Evolutionary conservation across 1,284 basidiomycete species (phyloP).

Genomic region (Bjerkandera adusta): DNA sequence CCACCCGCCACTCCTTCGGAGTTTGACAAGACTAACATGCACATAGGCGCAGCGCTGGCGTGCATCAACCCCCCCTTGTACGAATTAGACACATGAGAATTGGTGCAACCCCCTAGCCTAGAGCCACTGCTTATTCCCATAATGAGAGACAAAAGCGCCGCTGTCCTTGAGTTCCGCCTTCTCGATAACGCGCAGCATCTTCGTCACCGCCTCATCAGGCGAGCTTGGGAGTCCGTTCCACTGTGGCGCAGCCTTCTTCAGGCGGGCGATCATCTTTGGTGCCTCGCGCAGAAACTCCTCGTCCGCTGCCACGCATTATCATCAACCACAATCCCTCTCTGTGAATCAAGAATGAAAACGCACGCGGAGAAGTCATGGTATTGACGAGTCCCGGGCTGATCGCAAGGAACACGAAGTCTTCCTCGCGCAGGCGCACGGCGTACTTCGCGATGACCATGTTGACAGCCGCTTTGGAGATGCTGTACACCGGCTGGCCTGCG

Average conservation of each 20-base stretch:
- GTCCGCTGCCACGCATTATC: slow-evolving; percentile 8
- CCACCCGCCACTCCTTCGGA: too few relatives aligned
- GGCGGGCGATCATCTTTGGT: slow-evolving; percentile 14
- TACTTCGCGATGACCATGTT: slow-evolving; percentile 39
- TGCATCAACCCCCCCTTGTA: too few relatives aligned
- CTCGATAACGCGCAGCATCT: slow-evolving; percentile 3
- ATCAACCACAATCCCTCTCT: not conserved
- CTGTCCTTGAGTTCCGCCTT: not conserved
- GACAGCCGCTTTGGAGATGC: slow-evolving; percentile 34
- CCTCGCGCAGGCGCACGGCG: slow-evolving; percentile 29
- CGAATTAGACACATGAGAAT: too few relatives aligned
- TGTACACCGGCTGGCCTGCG: slow-evolving; percentile 27
- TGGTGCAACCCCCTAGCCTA: too few relatives aligned
- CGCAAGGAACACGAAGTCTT: slow-evolving; percentile 35
- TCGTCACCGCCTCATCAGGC: slow-evolving; percentile 15
- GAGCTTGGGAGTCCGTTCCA: slow-evolving; percentile 27
- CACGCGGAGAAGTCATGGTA: slow-evolving; percentile 17
- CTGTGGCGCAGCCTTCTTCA: slow-evolving; percentile 18
- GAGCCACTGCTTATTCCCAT: slow-evolving; percentile 4
- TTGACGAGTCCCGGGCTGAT: slow-evolving; percentile 37
- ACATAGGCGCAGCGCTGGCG: too few relatives aligned
- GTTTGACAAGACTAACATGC: too few relatives aligned
- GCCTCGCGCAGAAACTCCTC: slow-evolving; percentile 15
- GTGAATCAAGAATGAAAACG: not conserved
- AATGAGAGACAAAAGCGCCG: slow-evolving; percentile 2